Evolutionary conservation across 2,329 filamentous ascomycete species (phyloP), one percentile per base, ranked within the genome.

Genomic region (Alternaria solani): DNA sequence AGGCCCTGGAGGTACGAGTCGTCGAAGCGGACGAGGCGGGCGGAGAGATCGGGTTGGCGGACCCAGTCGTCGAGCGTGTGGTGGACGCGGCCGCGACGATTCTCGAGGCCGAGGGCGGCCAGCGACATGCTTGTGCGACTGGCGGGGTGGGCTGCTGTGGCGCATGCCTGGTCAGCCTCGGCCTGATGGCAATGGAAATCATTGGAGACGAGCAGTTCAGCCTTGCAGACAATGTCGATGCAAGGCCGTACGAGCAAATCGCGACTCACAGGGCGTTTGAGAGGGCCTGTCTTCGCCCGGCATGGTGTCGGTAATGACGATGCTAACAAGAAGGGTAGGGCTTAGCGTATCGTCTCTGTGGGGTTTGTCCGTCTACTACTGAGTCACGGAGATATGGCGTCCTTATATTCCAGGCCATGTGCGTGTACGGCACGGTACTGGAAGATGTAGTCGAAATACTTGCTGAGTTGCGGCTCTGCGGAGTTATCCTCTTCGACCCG

Each of bases 11-110:
- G 12, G 12, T 39, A 51, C 26, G 51, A 32, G 7, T 59, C 42
- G 38, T 57, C 59, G 46, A 74, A 67, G 41, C 67, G 68, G 12
- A 70, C 71, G 51, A 75, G 58, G 41, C 72, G 73, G 36, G 70
- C 65, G 59, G 66, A 61, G 12, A 75, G 65, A 51, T 75, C 71
- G 36, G 67, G 61, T 26, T 70, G 65, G 36, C 58, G 64, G 16
- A 74, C 65, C 72, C 71, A 75, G 59, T 67, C 61, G 60, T 67
- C 57, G 59, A 74, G 66, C 28, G 28, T 30, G 28, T 30, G 28
- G 28, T 30, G 9, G 28, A 30, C 28, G 28, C 28, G 28, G 28
- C 1, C 62, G 36, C 53, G 52, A 51, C 53, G 52, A 51, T 65
- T 67, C 47, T 71, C 63, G 57, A 70, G 70, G 38, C 68, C 63